Conservation (phyloP, 306 rosid genomes). For the Rosa lucieae region DNA sequence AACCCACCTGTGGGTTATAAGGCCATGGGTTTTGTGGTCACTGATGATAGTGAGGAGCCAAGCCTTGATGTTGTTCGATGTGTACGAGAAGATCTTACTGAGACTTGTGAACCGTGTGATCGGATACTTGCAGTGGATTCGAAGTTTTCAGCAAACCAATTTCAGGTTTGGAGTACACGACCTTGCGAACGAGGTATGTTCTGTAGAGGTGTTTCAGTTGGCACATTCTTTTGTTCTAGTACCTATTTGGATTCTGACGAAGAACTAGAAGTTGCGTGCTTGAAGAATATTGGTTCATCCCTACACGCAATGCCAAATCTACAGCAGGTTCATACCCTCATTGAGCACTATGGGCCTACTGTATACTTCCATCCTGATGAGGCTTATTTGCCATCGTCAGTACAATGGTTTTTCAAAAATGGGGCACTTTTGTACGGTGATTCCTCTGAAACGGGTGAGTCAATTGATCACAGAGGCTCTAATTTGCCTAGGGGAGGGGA, state of each 20-base stretch:
- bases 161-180: constrained; percentile 65
- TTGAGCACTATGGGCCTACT: constrained; percentile 59
- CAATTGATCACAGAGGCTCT: constrained; percentile 52
- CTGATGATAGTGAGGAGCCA: constrained; percentile 55
- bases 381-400: constrained; percentile 55
- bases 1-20: constrained; percentile 78
- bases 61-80: constrained; percentile 62
- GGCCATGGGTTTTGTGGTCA: constrained; percentile 77
- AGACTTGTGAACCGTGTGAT: constrained; percentile 64
- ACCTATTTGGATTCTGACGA: constrained; percentile 39
- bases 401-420: constrained; percentile 63
- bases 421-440: constrained; percentile 53
- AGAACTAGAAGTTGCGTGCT: constrained; percentile 40
- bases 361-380: constrained; percentile 69
- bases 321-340: constrained; percentile 51
- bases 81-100: constrained; percentile 74
- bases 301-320: constrained; percentile 60
- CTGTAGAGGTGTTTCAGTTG: constrained; percentile 65
- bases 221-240: constrained; percentile 72
- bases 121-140: constrained; percentile 42
- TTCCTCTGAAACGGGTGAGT: constrained; percentile 38
- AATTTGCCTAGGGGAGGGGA: constrained; percentile 65
- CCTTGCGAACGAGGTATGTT: constrained; percentile 75
- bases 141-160: constrained; percentile 30
- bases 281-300: constrained; percentile 42